These are phyloP conservation scores for Agaricus subrufescens DNA, from an alignment of 768 basidiomycete genomes.

Conservation along the genomic window DNA sequence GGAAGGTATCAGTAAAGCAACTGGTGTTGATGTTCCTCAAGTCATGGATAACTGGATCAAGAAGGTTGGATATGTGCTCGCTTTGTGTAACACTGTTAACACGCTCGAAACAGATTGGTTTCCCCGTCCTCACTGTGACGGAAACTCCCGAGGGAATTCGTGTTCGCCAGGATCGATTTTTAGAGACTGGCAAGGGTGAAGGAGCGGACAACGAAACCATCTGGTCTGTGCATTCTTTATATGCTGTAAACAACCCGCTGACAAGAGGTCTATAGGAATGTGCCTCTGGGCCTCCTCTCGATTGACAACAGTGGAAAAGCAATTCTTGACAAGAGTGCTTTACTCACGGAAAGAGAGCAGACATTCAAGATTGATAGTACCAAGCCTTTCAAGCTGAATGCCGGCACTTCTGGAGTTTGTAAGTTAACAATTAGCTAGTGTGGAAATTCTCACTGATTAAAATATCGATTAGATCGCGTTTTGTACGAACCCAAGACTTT, in stretches of 20 bases:
- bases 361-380: constrained; percentile 68
- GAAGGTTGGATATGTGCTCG: constrained; percentile 39
- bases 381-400: constrained; percentile 86
- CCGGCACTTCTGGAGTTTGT: constrained; percentile 88
- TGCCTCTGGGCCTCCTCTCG: constrained; percentile 74
- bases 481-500: constrained; percentile 80
- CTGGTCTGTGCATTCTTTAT: constrained; percentile 45
- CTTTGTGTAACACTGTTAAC: not conserved
- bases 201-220: constrained; percentile 83
- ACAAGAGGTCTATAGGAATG: constrained; percentile 45
- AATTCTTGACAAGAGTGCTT: constrained; percentile 50
- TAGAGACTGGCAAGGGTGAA: constrained; percentile 76
- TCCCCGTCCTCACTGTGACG: constrained; percentile 84
- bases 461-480: constrained; percentile 60
- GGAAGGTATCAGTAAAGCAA: constrained; percentile 76
- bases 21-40: constrained; percentile 64
- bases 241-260: not conserved
- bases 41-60: constrained; percentile 93
- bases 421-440: constrained; percentile 24
- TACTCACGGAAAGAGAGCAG: constrained; percentile 68
- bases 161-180: constrained; percentile 90
- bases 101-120: constrained; percentile 47
- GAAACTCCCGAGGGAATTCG: constrained; percentile 69
- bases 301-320: constrained; percentile 52
- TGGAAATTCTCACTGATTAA: not conserved